Conservation (phyloP, 305 asterid species). For the Plantago lanceolata region DNA sequence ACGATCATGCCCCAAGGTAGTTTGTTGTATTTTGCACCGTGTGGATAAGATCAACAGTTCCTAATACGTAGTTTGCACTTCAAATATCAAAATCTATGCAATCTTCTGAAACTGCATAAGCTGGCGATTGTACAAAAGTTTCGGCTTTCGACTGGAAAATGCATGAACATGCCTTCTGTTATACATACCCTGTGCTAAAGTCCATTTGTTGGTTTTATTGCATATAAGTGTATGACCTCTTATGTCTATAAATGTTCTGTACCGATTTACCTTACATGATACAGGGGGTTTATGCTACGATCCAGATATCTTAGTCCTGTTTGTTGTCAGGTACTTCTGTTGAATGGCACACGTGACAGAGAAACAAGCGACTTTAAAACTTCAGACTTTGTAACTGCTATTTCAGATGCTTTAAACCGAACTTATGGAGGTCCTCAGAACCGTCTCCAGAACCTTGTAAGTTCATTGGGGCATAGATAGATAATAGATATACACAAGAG, state of each 20-base stretch:
- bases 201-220: not conserved
- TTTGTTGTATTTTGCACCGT: not conserved
- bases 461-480: conserved; percentile 8
- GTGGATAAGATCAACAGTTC: not conserved
- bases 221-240: not conserved
- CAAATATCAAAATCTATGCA: no score
- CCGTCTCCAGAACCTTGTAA: conserved; percentile 35
- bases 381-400: conserved; percentile 60
- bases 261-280: not conserved
- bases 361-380: conserved; percentile 62
- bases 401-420: conserved; percentile 54
- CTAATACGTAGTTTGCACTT: not conserved
- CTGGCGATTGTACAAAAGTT: no score
- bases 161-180: not conserved
- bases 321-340: conserved; percentile 60
- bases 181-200: not conserved
- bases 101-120: no score
- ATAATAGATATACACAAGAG: not conserved
- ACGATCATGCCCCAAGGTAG: conserved; percentile 80
- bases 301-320: conserved; percentile 18
- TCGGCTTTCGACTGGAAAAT: not conserved
- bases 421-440: conserved; percentile 47
- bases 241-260: no score
- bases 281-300: not conserved
- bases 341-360: conserved; percentile 82